phyloP scores from a whole-genome alignment of 768 basidiomycete genomes.

The Boletus tomentosulus region DNA sequence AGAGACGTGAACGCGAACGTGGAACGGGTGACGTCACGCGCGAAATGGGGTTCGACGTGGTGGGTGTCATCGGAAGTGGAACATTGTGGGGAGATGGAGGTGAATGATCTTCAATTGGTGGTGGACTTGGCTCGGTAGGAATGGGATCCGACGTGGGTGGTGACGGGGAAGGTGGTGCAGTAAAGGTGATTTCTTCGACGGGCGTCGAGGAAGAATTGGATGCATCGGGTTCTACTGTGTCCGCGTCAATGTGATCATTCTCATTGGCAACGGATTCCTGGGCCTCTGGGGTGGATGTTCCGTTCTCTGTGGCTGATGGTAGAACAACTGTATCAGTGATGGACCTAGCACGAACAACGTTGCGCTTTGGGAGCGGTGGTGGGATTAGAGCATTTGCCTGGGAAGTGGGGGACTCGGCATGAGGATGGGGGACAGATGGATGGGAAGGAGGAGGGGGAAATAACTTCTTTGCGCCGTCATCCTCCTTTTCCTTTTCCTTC shows the following conservation, averaged over 20 bases:
- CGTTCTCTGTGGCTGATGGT: neutral
- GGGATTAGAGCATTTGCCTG: slow-evolving; percentile 22
- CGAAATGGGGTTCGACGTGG: slow-evolving; percentile 22
- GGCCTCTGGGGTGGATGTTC: neutral
- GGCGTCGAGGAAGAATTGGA: slow-evolving; percentile 19
- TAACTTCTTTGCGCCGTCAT: slow-evolving; percentile 7
- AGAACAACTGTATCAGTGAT: slow-evolving; percentile 8
- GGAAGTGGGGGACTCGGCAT: slow-evolving; percentile 9
- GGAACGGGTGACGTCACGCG: slow-evolving; percentile 18
- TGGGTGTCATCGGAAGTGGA: slow-evolving; percentile 25
- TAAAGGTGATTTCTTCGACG: slow-evolving; percentile 20
- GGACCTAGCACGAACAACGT: slow-evolving; percentile 32
- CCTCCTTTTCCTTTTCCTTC: slow-evolving; percentile 31
- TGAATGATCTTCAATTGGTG: slow-evolving; percentile 4
- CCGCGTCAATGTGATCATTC: slow-evolving; percentile 6
- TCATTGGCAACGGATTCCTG: slow-evolving; percentile 1
- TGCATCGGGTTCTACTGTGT: slow-evolving; percentile 4
- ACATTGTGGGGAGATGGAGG: slow-evolving; percentile 20
- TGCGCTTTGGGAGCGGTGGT: slow-evolving; percentile 52
- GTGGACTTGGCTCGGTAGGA: slow-evolving; percentile 7
- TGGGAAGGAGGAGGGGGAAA: slow-evolving; percentile 25
- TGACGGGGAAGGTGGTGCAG: slow-evolving; percentile 7
- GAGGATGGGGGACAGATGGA: slow-evolving; percentile 22
- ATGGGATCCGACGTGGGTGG: neutral
- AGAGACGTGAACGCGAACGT: slow-evolving; percentile 33